A percentile compares a stretch with the other conserved stretches of the same genome.
Conservation (phyloP, 768 basidiomycete genomes). For the Suillus alpinus region DNA sequence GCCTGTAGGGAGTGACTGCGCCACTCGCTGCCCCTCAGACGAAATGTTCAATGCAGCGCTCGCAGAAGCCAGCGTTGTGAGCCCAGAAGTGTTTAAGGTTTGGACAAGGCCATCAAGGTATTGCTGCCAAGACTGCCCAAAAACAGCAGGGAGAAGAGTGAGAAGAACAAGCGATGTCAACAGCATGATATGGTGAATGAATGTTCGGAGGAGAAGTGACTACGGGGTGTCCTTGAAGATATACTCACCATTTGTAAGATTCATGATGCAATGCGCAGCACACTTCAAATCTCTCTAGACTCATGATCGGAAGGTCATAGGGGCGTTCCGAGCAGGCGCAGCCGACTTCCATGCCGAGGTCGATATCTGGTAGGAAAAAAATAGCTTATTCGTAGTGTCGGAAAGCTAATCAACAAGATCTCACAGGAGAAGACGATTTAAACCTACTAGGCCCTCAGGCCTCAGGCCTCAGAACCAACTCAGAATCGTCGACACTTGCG, state of each 20-base stretch:
- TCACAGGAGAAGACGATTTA: not conserved
- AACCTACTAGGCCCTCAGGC: not conserved
- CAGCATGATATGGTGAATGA: conserved; percentile 18
- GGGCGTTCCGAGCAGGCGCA: not conserved
- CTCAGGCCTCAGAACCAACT: too few relatives aligned
- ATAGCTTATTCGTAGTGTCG: conserved; percentile 1
- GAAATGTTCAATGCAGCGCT: conserved; percentile 43
- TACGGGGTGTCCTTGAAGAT: not conserved
- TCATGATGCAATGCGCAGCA: conserved; percentile 31
- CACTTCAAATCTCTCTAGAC: not conserved
- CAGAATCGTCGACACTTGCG: not conserved
- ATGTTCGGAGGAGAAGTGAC: not conserved
- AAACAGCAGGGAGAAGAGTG: conserved; percentile 24
- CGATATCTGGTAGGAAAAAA: not conserved
- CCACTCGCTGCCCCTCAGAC: conserved; percentile 39
- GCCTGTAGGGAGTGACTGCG: conserved; percentile 41
- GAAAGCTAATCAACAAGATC: not conserved
- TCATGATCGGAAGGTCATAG: not conserved
- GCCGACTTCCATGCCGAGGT: not conserved
- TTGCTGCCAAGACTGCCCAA: conserved; percentile 25
- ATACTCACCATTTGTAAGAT: conserved; percentile 2
- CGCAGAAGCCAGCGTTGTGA: conserved; percentile 40
- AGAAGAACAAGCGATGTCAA: conserved; percentile 11
- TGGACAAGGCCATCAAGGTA: conserved; percentile 32
- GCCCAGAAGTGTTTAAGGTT: conserved; percentile 37